Conservation (phyloP, 2,329 filamentous ascomycete genomes). For the Ciborinia camelliae region DNA sequence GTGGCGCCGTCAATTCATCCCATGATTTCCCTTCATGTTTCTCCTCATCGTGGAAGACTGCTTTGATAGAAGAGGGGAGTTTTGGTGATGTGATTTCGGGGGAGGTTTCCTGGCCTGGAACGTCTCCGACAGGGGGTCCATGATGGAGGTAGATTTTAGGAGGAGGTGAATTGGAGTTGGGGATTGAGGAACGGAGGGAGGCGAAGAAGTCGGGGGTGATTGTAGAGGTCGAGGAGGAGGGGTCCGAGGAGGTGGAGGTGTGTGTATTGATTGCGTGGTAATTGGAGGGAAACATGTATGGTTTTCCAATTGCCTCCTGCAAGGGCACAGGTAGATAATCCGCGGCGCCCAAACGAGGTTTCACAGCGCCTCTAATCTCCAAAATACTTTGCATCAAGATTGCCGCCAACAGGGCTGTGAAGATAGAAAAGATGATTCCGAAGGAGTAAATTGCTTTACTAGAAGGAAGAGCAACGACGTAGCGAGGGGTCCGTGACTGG, state of each 20-base stretch:
- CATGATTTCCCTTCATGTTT: conserved; percentile 32
- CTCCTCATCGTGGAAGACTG: conserved; percentile 30
- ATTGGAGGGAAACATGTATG: conserved; percentile 25
- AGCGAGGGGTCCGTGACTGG: conserved; percentile 34
- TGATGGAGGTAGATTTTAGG: neutral
- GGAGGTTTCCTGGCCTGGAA: neutral
- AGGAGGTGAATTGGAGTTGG: neutral
- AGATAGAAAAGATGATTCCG: conserved; percentile 25
- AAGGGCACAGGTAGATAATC: conserved; percentile 29
- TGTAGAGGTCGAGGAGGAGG: neutral
- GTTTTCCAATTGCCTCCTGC: conserved; percentile 32
- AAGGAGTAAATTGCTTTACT: conserved; percentile 28
- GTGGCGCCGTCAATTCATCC: conserved; percentile 32
- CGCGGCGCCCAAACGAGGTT: conserved; percentile 29
- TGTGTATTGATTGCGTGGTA: conserved; percentile 6
- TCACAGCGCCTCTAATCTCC: conserved; percentile 33
- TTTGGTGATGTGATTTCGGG: neutral
- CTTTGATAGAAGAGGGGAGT: conserved; percentile 21
- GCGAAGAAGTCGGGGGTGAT: conserved; percentile 10
- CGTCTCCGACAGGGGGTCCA: neutral
- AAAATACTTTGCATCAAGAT: conserved; percentile 35
- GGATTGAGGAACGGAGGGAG: neutral
- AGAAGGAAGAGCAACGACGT: conserved; percentile 36
- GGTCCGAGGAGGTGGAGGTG: neutral
- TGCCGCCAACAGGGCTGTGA: conserved; percentile 29